Percentiles rank a stretch among this genome's conserved stretches.
These are phyloP conservation scores for Hortaea werneckii DNA, from an alignment of 2,329 filamentous ascomycete species.

Conservation along the genomic window DNA sequence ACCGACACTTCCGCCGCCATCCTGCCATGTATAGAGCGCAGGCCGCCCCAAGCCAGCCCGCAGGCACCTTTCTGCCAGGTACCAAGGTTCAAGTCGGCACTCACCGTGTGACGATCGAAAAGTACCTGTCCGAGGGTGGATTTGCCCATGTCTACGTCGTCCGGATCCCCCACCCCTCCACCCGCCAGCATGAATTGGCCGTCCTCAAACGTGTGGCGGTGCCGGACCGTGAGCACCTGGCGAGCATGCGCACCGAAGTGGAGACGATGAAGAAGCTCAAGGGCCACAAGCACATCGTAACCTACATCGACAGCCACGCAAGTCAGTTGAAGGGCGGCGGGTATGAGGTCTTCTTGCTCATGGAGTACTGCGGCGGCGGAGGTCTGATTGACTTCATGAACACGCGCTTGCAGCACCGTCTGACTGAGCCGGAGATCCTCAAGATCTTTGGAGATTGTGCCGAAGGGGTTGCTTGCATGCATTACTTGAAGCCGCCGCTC, in stretches of 20 bases:
- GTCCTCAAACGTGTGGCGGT: slow-evolving; percentile 94
- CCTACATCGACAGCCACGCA: slow-evolving; percentile 95
- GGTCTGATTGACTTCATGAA: slow-evolving; percentile 99
- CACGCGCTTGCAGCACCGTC: slow-evolving; percentile 84
- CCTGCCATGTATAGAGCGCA: not conserved
- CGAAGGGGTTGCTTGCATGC: slow-evolving; percentile 96
- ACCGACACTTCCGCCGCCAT: not conserved
- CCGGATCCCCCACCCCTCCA: slow-evolving; percentile 59
- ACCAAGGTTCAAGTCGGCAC: slow-evolving; percentile 94
- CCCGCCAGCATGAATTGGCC: slow-evolving; percentile 69
- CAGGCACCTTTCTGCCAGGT: slow-evolving; percentile 78
- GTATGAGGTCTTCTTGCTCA: slow-evolving; percentile 95
- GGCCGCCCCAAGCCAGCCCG: not conserved
- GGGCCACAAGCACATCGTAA: slow-evolving; percentile 91
- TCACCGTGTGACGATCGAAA: slow-evolving; percentile 88
- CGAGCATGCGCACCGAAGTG: slow-evolving; percentile 95
- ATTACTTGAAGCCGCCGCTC: slow-evolving; percentile 89
- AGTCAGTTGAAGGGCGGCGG: slow-evolving; percentile 86
- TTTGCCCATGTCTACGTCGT: slow-evolving; percentile 98
- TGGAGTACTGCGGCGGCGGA: slow-evolving; percentile 94
- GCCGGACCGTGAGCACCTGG: slow-evolving; percentile 86
- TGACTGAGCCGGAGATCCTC: slow-evolving; percentile 95
- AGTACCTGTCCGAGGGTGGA: slow-evolving; percentile 94
- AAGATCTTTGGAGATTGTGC: slow-evolving; percentile 94
- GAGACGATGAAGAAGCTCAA: slow-evolving; percentile 99